Conservation (phyloP, 805 yeast species). For the Candida maltosa region DNA sequence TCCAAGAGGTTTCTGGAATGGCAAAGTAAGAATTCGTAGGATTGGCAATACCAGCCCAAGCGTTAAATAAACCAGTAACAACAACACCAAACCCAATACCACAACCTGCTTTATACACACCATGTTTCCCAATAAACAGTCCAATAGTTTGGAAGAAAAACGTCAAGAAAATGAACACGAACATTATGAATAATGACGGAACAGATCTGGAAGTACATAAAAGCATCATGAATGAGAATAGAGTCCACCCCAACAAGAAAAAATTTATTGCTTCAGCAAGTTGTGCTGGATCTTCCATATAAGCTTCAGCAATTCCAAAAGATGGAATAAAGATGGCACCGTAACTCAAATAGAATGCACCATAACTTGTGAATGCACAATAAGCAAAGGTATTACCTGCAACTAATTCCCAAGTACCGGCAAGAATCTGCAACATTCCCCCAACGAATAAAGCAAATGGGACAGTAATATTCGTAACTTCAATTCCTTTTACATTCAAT, state of each 20-base stretch:
- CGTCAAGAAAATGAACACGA: constrained; percentile 52
- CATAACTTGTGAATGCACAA: constrained; percentile 50
- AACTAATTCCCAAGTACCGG: constrained; percentile 50
- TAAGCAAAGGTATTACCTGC: constrained; percentile 56
- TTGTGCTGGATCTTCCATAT: constrained; percentile 39
- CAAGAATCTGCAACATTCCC: constrained; percentile 47
- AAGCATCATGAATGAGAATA: constrained; percentile 58
- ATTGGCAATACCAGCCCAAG: constrained; percentile 60
- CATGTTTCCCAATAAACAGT: constrained; percentile 44
- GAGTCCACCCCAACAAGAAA: constrained; percentile 59
- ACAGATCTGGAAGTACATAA: constrained; percentile 54
- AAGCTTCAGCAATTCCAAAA: constrained; percentile 51
- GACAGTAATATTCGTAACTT: constrained; percentile 39
- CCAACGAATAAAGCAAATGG: constrained; percentile 48
- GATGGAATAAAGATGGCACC: constrained; percentile 50
- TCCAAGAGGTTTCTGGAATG: constrained; percentile 44
- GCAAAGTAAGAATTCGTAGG: constrained; percentile 55
- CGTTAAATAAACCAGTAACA: constrained; percentile 58
- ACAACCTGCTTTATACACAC: constrained; percentile 57
- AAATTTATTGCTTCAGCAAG: constrained; percentile 53
- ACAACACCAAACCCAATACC: constrained; percentile 55
- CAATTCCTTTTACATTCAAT: constrained; percentile 46
- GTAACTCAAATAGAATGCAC: constrained; percentile 53
- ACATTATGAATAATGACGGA: constrained; percentile 47
- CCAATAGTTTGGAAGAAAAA: constrained; percentile 43